Conservation (phyloP, 495 filamentous ascomycete genomes). For the Ramalina peruviana region DNA sequence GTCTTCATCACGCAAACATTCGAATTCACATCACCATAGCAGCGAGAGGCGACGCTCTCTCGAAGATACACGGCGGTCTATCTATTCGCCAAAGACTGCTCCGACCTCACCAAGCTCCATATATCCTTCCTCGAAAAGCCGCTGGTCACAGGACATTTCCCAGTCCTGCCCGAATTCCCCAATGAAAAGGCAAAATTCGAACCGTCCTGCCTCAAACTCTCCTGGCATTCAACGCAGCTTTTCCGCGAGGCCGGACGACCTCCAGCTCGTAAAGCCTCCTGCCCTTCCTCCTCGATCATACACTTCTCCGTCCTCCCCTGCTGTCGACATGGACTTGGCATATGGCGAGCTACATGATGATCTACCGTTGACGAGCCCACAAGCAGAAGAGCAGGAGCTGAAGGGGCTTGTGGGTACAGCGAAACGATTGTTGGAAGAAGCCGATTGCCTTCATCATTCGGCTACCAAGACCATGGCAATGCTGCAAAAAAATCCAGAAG, state of each 20-base stretch:
- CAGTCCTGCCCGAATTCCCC: not conserved
- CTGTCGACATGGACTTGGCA: slow-evolving; percentile 74
- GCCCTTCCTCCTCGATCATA: slow-evolving; percentile 8
- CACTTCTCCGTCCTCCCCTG: slow-evolving; percentile 12
- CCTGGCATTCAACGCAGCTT: slow-evolving; percentile 31
- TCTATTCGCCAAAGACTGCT: not conserved
- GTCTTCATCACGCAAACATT: slow-evolving; percentile 27
- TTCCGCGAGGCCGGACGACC: slow-evolving; percentile 17
- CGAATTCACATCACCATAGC: slow-evolving; percentile 8
- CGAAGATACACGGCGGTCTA: slow-evolving; percentile 2
- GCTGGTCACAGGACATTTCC: slow-evolving; percentile 11
- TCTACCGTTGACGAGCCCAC: slow-evolving; percentile 20
- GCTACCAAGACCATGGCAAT: slow-evolving; percentile 71
- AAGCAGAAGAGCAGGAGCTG: slow-evolving; percentile 40
- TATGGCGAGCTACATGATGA: slow-evolving; percentile 58
- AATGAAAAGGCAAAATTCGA: too few species aligned
- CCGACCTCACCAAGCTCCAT: slow-evolving; percentile 4
- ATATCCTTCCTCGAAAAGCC: slow-evolving; percentile 5
- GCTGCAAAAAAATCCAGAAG: slow-evolving; percentile 81
- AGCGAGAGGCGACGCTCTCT: not conserved
- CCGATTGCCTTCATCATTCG: slow-evolving; percentile 76
- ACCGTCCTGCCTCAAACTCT: slow-evolving; percentile 9
- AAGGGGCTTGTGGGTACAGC: slow-evolving; percentile 51
- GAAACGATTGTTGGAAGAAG: slow-evolving; percentile 63
- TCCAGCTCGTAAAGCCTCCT: slow-evolving; percentile 3